Conservation (phyloP, 2,329 filamentous ascomycete species). For the Fusarium zealandicum region DNA sequence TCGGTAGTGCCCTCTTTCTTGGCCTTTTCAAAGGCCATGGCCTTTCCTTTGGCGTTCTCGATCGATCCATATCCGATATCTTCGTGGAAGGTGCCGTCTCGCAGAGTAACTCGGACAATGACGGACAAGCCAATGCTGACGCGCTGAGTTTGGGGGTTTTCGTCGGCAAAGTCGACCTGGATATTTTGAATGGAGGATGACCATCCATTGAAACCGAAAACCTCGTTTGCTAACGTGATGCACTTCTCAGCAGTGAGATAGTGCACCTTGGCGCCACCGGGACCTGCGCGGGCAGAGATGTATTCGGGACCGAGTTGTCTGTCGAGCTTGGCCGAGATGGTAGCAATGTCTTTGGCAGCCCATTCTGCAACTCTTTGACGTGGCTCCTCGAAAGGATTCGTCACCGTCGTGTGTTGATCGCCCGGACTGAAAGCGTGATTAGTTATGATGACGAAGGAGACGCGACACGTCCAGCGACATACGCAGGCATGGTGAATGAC, state of each 20-base stretch:
- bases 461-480: constrained; percentile 37
- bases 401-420: constrained; percentile 65
- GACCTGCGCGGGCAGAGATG: constrained; percentile 84
- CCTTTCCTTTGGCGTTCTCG: constrained; percentile 95
- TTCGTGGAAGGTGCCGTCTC: constrained; percentile 96
- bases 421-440: constrained; percentile 61
- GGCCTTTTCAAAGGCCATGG: constrained; percentile 95
- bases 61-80: constrained; percentile 97
- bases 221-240: constrained; percentile 92
- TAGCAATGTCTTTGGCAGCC: constrained; percentile 89
- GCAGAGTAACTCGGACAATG: constrained; percentile 86
- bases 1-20: constrained; percentile 99
- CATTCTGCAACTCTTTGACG: constrained; percentile 76
- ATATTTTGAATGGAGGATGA: constrained; percentile 94
- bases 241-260: constrained; percentile 97
- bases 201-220: constrained; percentile 98
- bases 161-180: constrained; percentile 94
- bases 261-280: constrained; percentile 85
- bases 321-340: constrained; percentile 83
- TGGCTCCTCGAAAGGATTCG: constrained; percentile 83
- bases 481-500: constrained; percentile 54
- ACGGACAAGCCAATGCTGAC: constrained; percentile 88
- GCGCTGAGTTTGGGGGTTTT: constrained; percentile 77
- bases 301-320: constrained; percentile 97
- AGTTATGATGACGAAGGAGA: constrained; percentile 12